A percentile compares a stretch with the other conserved stretches of the same genome.
Evolutionary conservation across 2,329 filamentous ascomycete genomes (phyloP).

Genomic region (Drechslera avenae): DNA sequence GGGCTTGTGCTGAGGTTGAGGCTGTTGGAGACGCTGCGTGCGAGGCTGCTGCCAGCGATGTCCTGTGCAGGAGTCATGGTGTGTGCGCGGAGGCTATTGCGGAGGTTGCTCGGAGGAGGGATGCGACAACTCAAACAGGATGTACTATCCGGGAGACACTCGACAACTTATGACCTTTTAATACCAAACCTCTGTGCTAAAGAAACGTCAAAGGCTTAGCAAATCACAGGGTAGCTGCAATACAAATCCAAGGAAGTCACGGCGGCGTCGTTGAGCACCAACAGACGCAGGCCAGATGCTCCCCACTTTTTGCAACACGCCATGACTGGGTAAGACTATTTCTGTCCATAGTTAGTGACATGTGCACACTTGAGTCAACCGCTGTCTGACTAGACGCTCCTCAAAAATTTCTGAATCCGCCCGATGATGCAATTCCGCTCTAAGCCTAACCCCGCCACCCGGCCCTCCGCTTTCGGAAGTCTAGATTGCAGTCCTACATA

Average conservation of each 20-base stretch:
- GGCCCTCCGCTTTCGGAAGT: conserved; percentile 15
- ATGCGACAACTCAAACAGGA: conserved; percentile 26
- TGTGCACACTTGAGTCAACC: conserved; percentile 22
- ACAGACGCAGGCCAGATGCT: conserved; percentile 19
- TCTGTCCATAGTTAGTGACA: conserved; percentile 16
- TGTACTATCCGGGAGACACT: conserved; percentile 18
- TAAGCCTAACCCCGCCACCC: conserved; percentile 18
- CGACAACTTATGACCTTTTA: conserved; percentile 4
- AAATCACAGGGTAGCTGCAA: conserved; percentile 10
- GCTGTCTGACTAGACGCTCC: conserved; percentile 10
- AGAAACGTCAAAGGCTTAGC: not conserved
- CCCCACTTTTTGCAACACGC: conserved; percentile 18
- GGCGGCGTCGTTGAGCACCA: conserved; percentile 22
- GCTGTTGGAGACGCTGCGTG: conserved; percentile 61
- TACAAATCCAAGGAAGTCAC: conserved; percentile 12
- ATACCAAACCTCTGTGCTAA: not conserved
- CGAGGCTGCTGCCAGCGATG: conserved; percentile 42
- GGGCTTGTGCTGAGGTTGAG: conserved; percentile 77
- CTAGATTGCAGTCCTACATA: not conserved
- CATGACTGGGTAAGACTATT: conserved; percentile 12
- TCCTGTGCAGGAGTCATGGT: conserved; percentile 47
- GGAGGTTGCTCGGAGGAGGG: conserved; percentile 23
- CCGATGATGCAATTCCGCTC: conserved; percentile 44
- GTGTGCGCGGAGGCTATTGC: conserved; percentile 28
- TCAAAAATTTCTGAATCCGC: conserved; percentile 37